phyloP scores from a whole-genome alignment of 1,139 yeast genomes.

The Yamadazyma sp. region DNA sequence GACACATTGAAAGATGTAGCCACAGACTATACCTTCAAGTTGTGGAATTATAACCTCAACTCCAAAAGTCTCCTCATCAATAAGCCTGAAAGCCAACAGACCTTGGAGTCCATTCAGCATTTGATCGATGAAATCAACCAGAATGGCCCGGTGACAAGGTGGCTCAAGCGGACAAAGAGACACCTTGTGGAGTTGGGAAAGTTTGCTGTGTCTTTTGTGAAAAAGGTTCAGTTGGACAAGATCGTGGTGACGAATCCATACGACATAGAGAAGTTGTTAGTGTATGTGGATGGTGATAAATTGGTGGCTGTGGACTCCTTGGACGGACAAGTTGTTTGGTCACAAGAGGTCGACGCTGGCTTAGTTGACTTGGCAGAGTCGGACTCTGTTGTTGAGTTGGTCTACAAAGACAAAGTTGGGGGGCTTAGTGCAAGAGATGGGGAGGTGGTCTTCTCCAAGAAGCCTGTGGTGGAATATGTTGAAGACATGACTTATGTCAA shows the following conservation, averaged over 20 bases:
- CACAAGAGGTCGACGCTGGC: conserved; percentile 12
- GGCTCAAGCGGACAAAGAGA: conserved; percentile 31
- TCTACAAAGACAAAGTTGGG: conserved; percentile 20
- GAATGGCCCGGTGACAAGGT: conserved; percentile 25
- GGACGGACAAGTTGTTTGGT: conserved; percentile 31
- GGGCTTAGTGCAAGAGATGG: conserved; percentile 29
- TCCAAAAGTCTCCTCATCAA: conserved; percentile 22
- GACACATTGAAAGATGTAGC: conserved; percentile 9
- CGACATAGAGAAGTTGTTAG: conserved; percentile 36
- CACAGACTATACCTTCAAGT: neutral
- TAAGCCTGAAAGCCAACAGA: conserved; percentile 30
- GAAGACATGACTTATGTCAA: conserved; percentile 13
- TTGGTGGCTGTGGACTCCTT: conserved; percentile 35
- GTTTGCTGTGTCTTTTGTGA: conserved; percentile 18
- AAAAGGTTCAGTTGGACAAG: conserved; percentile 6
- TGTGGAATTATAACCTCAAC: conserved; percentile 9
- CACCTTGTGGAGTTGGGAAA: conserved; percentile 39
- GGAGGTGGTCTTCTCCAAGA: conserved; percentile 2
- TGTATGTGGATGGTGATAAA: conserved; percentile 21
- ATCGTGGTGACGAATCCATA: conserved; percentile 22
- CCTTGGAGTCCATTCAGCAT: conserved; percentile 30
- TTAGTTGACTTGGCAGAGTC: conserved; percentile 19
- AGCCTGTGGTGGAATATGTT: conserved; percentile 5
- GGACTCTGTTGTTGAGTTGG: conserved; percentile 21
- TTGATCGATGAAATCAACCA: conserved; percentile 30